Evolutionary conservation across 208 protist genomes (phyloP).

Genomic region (Acanthamoeba castellanii): DNA sequence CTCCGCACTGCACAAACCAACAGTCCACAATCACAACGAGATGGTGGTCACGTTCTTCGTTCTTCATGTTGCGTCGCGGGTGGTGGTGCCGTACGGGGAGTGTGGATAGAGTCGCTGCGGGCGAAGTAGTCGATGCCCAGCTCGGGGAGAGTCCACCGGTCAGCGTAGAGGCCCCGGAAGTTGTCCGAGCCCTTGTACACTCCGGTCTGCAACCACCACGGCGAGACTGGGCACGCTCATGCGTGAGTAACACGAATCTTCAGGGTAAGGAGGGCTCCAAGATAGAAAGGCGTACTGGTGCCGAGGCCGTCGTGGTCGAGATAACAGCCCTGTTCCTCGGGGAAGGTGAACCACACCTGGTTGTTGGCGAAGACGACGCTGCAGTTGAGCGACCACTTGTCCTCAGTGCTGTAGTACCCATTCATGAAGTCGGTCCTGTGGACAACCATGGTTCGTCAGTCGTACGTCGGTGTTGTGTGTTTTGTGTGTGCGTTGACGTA

Average conservation of each 20-base stretch:
- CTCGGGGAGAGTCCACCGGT: slow-evolving; percentile 39
- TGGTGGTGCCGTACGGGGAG: background rate
- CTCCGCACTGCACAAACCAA: slow-evolving; percentile 38
- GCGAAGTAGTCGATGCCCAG: slow-evolving; percentile 70
- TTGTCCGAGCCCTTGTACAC: slow-evolving; percentile 1
- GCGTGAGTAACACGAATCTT: background rate
- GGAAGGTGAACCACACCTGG: slow-evolving; percentile 56
- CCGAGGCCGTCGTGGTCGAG: background rate
- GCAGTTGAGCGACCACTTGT: slow-evolving; percentile 68
- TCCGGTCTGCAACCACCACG: slow-evolving; percentile 57
- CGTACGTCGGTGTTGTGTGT: background rate
- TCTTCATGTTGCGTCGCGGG: background rate
- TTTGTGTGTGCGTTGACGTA: background rate
- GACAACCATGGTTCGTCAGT: background rate
- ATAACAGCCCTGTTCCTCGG: slow-evolving; percentile 47
- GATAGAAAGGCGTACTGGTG: background rate
- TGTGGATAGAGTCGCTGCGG: slow-evolving; percentile 25
- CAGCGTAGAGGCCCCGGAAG: slow-evolving; percentile 51
- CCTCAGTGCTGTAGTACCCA: slow-evolving; percentile 52
- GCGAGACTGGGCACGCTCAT: slow-evolving; percentile 18
- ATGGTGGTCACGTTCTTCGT: background rate
- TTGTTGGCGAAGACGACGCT: slow-evolving; percentile 68
- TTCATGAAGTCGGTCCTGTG: slow-evolving; percentile 65
- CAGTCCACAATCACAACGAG: background rate
- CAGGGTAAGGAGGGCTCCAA: background rate